Evolutionary conservation across 1,284 basidiomycete species (phyloP).

Genomic region (Lignosus rhinocerotis): DNA sequence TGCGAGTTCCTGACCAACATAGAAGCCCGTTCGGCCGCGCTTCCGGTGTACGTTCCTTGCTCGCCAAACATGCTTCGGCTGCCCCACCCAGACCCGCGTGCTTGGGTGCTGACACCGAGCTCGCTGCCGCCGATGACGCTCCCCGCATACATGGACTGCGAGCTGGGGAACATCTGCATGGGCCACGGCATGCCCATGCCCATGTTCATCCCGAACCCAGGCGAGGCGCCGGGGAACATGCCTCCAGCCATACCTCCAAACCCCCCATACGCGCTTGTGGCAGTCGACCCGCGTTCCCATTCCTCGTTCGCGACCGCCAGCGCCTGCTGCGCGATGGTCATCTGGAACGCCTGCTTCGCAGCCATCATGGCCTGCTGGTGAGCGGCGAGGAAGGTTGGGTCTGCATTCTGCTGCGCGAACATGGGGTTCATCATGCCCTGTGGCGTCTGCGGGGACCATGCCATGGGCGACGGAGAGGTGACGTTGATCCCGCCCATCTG

Average conservation of each 20-base stretch:
- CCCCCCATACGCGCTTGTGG: conserved; percentile 36
- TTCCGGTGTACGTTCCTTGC: conserved; percentile 48
- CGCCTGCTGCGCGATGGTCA: conserved; percentile 83
- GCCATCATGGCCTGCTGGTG: conserved; percentile 81
- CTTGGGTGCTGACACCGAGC: conserved; percentile 40
- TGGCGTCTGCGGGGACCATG: conserved; percentile 24
- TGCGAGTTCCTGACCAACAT: conserved; percentile 21
- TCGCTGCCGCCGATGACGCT: conserved; percentile 50
- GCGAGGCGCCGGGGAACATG: conserved; percentile 22
- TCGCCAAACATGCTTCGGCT: conserved; percentile 68
- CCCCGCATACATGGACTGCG: conserved; percentile 59
- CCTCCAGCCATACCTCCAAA: conserved; percentile 35
- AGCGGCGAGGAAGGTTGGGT: conserved; percentile 62
- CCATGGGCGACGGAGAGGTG: conserved; percentile 29
- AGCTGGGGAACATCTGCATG: conserved; percentile 48
- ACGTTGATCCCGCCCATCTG: conserved; percentile 40
- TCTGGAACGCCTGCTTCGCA: conserved; percentile 84
- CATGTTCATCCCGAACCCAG: conserved; percentile 30
- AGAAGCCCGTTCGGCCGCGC: conserved; percentile 35
- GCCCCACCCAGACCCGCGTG: conserved; percentile 49
- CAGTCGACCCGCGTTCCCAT: conserved; percentile 76
- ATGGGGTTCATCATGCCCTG: conserved; percentile 37
- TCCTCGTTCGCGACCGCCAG: conserved; percentile 81
- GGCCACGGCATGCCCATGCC: conserved; percentile 46
- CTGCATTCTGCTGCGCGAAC: conserved; percentile 40